A percentile compares a stretch with the other conserved stretches of the same genome.
These are phyloP conservation scores for Sutorius eximius DNA, from an alignment of 1,284 basidiomycete genomes.

Conservation along the genomic window DNA sequence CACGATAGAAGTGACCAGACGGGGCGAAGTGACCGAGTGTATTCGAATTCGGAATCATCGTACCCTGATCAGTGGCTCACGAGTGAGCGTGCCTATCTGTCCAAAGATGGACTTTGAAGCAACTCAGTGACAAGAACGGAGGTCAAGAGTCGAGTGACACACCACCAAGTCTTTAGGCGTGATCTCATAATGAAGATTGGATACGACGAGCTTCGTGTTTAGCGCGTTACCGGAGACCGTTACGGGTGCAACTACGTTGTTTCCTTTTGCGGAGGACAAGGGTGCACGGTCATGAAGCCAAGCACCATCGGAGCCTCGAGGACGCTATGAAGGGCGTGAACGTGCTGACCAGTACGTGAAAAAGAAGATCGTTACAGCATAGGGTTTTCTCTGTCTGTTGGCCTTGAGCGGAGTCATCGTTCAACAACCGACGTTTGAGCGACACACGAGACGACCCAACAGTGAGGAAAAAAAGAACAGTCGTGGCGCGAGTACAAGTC, in stretches of 20 bases:
- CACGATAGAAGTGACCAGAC: conserved; percentile 36
- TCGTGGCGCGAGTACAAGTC: not conserved
- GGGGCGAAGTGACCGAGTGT: conserved; percentile 39
- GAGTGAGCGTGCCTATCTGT: conserved; percentile 87
- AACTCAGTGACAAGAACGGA: not conserved
- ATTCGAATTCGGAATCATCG: conserved; percentile 69
- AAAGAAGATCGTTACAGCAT: conserved; percentile 18
- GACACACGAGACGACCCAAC: not conserved
- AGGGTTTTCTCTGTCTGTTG: conserved; percentile 30
- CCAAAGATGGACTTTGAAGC: conserved; percentile 79
- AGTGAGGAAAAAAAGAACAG: not conserved
- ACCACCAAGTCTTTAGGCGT: conserved; percentile 87
- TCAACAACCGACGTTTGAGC: not conserved
- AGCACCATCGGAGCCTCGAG: conserved; percentile 49
- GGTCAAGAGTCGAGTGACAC: conserved; percentile 28
- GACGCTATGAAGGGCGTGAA: conserved; percentile 24
- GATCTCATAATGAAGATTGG: conserved; percentile 93
- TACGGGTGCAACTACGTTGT: conserved; percentile 24
- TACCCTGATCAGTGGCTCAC: conserved; percentile 94
- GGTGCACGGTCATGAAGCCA: conserved; percentile 77
- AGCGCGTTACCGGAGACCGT: conserved; percentile 31
- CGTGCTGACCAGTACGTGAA: not conserved
- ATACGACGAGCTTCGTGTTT: conserved; percentile 74
- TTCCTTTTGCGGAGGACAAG: conserved; percentile 34
- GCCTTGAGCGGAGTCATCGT: conserved; percentile 27